phyloP scores from a whole-genome alignment of 1,139 yeast species.

The Casaregolazyma lundiana region DNA sequence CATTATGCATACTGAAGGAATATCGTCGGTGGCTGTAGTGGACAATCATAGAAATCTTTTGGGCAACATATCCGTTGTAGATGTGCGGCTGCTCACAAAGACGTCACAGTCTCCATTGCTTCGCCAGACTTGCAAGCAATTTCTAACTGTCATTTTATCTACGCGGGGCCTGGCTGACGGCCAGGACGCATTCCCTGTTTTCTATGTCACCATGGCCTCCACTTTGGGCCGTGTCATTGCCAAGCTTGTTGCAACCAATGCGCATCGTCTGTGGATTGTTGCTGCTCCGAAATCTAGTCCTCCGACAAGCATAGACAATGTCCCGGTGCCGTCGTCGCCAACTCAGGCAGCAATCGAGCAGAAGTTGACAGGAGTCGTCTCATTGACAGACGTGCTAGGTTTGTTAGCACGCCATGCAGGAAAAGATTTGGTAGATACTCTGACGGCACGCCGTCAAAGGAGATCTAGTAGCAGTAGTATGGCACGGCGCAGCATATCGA shows the following conservation, averaged over 20 bases:
- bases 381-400: conserved; percentile 83
- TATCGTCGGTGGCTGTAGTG: conserved; percentile 91
- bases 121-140: conserved; percentile 78
- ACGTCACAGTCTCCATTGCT: conserved; percentile 76
- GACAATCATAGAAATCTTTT: conserved; percentile 69
- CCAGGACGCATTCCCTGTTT: conserved; percentile 93
- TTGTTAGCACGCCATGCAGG: conserved; percentile 69
- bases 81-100: conserved; percentile 80
- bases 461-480: conserved; percentile 41
- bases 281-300: conserved; percentile 43
- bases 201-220: conserved; percentile 77
- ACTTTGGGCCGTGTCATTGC: conserved; percentile 88
- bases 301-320: conserved; percentile 8
- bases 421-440: conserved; percentile 71
- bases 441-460: conserved; percentile 79
- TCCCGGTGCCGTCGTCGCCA: conserved; percentile 18
- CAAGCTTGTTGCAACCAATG: conserved; percentile 87
- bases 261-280: conserved; percentile 92
- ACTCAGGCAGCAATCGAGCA: conserved; percentile 27
- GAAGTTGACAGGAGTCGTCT: conserved; percentile 78
- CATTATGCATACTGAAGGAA: conserved; percentile 78
- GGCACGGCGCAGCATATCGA: conserved; percentile 14
- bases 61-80: conserved; percentile 92
- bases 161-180: conserved; percentile 91
- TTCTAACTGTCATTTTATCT: conserved; percentile 77